Evolutionary conservation across 495 filamentous ascomycete genomes (phyloP).

Genomic region (Xylaria curta): DNA sequence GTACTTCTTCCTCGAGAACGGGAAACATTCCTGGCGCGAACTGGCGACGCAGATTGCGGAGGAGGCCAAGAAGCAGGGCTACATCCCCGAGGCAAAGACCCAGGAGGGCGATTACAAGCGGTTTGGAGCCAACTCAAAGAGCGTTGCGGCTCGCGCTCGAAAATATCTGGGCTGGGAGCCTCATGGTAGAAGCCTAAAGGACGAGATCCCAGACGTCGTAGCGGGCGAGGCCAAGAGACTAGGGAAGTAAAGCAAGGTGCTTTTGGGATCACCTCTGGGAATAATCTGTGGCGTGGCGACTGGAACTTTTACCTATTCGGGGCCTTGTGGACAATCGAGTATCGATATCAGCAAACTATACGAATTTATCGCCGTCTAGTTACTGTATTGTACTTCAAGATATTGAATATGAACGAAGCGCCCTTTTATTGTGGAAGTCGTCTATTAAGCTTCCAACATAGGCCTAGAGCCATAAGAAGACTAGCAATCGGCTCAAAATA

Average conservation of each 20-base stretch:
- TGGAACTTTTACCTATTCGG: not conserved
- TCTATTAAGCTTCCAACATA: not conserved
- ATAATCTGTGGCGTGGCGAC: too few relatives aligned
- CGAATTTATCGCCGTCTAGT: constrained; percentile 1
- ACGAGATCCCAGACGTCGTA: constrained; percentile 59
- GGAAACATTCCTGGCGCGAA: constrained; percentile 72
- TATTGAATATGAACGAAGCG: not conserved
- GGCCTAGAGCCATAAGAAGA: not conserved
- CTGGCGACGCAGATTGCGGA: constrained; percentile 65
- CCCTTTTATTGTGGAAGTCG: not conserved
- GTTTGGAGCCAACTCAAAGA: constrained; percentile 66
- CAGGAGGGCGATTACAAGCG: constrained; percentile 33
- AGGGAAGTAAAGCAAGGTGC: constrained; percentile 32
- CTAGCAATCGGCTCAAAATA: not conserved
- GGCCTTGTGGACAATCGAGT: too few relatives aligned
- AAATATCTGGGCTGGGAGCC: constrained; percentile 69
- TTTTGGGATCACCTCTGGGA: not conserved
- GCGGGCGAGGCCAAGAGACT: constrained; percentile 54
- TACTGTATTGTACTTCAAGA: not conserved
- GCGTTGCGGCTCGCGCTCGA: constrained; percentile 59
- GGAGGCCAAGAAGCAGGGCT: constrained; percentile 67
- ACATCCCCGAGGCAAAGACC: constrained; percentile 64
- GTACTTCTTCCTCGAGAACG: constrained; percentile 79
- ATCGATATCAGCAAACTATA: not conserved
- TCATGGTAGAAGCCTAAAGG: constrained; percentile 53